Conservation (phyloP, 2,329 filamentous ascomycete species). For the Clarireedia monteithiana region DNA sequence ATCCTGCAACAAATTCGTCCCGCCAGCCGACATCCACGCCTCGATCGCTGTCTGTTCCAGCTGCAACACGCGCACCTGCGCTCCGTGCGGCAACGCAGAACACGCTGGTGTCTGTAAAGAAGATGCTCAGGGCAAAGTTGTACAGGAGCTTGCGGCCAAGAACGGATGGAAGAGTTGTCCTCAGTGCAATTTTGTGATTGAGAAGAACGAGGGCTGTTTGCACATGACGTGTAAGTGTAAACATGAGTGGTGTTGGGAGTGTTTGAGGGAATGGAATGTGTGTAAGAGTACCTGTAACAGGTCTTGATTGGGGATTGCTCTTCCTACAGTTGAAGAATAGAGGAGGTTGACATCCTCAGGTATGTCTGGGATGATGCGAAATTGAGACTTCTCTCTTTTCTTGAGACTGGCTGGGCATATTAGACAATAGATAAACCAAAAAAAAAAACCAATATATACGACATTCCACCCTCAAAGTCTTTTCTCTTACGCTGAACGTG, state of each 20-base stretch:
- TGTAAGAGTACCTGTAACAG: conserved; percentile 16
- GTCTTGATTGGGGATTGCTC: not conserved
- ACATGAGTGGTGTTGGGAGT: conserved; percentile 25
- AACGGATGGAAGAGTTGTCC: conserved; percentile 25
- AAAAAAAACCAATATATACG: too few species aligned
- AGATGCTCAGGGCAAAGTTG: conserved; percentile 19
- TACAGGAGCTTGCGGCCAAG: conserved; percentile 19
- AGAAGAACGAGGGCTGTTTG: conserved; percentile 24
- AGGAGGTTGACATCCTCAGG: too few species aligned
- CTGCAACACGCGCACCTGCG: conserved; percentile 20
- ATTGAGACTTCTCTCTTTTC: not conserved
- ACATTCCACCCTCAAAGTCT: too few species aligned
- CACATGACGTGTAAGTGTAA: conserved; percentile 28
- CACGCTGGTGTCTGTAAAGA: conserved; percentile 24
- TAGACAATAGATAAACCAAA: not conserved
- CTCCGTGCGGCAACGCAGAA: conserved; percentile 16
- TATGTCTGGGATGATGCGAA: not conserved
- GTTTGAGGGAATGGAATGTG: conserved; percentile 16
- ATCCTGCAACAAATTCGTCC: conserved; percentile 23
- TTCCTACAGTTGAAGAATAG: too few species aligned
- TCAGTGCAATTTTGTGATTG: conserved; percentile 21
- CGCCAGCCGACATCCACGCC: conserved; percentile 18
- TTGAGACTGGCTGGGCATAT: not conserved
- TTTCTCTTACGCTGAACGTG: too few species aligned
- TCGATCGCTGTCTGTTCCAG: conserved; percentile 17